Evolutionary conservation across 2,329 filamentous ascomycete species (phyloP), one percentile per base, ranked within the genome.

Genomic region (Colletotrichum chrysophilum): DNA sequence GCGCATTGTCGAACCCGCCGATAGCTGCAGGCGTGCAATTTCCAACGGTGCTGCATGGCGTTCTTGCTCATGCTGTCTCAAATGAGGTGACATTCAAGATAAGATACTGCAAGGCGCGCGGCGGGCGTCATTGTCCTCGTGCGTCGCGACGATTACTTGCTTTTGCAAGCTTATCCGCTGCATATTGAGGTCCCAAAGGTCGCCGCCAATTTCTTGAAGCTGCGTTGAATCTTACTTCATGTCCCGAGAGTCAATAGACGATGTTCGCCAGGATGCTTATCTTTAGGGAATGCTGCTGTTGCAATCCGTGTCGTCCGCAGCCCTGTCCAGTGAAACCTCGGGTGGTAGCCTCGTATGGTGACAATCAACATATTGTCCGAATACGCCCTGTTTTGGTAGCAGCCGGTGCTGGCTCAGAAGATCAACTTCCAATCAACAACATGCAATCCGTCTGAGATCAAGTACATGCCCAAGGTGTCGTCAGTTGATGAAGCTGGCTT

Each of bases 21-120:
- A 71, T 36, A 18, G 16, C 67, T 66, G 71, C 71, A 74, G 67
- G 8, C 43, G 43, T 3, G 71, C n/a, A 70, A 74, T 66, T 34
- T 71, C 38, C 9, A 74, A 71, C 71, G 71, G 30, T 10, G 55
- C 26, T 58, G 67, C 71, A 48, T 58, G 28, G 8, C 32, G 65
- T 13, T 21, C 3, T 5, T 58, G 30, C 61, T 26, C 61, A 64
- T 62, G 60, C 30, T 66, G 34, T 65, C 58, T 64, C 58, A 64
- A 69, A 58, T 28, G 55, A 69, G 18, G 24, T 52, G 55, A n/a
- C 56, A 52, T 24, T 34, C 8, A 13, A 38, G 24, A 70, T n/a
- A 6, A n/a, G 18, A 52, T 52, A 21, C 43, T 52, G 43, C 43
- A 21, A 52, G 43, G 43, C 43, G 43, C n/a, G 26, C 67, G 32